Conservation (phyloP, 495 filamentous ascomycete species). For the Amniculicola lignicola region DNA sequence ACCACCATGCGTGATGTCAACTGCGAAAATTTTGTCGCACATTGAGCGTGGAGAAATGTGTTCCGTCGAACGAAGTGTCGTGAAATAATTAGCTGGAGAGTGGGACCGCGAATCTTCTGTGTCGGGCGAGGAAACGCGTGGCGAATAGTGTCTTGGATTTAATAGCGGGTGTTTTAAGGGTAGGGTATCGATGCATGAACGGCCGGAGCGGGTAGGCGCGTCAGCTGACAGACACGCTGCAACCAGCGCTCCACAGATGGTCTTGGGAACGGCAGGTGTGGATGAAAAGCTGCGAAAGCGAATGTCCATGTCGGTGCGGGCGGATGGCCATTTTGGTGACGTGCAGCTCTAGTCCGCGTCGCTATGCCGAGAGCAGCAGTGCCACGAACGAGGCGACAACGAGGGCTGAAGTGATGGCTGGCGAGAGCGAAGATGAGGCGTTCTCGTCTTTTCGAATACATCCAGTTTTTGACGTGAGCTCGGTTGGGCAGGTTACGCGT, state of each 20-base stretch:
- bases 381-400: conserved; percentile 4
- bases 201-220: not conserved
- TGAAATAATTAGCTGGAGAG: too few relatives aligned
- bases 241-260: too few relatives aligned
- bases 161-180: conserved; percentile 18
- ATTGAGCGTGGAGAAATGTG: too few relatives aligned
- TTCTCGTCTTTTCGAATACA: conserved; percentile 30
- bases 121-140: too few relatives aligned
- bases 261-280: conserved; percentile 15
- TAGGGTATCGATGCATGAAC: conserved; percentile 35
- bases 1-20: too few relatives aligned
- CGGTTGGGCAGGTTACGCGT: conserved; percentile 58
- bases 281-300: conserved; percentile 19
- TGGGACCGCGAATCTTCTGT: too few relatives aligned
- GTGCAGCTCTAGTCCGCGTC: conserved; percentile 12
- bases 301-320: too few relatives aligned
- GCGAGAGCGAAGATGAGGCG: not conserved
- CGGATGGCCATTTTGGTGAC: too few relatives aligned
- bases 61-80: too few relatives aligned
- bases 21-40: too few relatives aligned
- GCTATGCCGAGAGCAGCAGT: conserved; percentile 19
- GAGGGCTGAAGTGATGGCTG: not conserved
- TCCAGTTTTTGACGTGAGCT: conserved; percentile 48
- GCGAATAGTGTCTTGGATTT: too few relatives aligned
- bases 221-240: conserved; percentile 32